Percentiles rank a stretch among this genome's conserved stretches.
phyloP scores from a whole-genome alignment of 495 filamentous ascomycete species.

The Antarctomyces pellizariae region DNA sequence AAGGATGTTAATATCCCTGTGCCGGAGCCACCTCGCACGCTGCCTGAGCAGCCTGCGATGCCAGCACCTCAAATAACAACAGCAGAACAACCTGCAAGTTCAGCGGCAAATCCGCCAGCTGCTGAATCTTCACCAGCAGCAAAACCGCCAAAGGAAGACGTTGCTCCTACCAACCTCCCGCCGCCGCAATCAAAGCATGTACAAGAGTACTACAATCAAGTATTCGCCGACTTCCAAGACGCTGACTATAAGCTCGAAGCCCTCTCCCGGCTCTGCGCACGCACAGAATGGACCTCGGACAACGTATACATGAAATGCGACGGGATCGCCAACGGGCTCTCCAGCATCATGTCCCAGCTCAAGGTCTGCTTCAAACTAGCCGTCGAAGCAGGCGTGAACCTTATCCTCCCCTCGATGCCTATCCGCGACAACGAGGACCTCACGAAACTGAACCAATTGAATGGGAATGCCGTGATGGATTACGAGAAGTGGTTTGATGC shows the following conservation, averaged over 20 bases:
- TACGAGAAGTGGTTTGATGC: slow-evolving; percentile 13
- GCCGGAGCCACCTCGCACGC: too few relatives aligned
- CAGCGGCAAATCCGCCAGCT: too few relatives aligned
- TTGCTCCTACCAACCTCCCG: too few relatives aligned
- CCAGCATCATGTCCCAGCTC: slow-evolving; percentile 12
- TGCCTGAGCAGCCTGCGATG: too few relatives aligned
- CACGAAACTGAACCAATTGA: slow-evolving; percentile 11
- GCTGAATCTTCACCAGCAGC: too few relatives aligned
- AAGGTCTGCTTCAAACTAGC: slow-evolving; percentile 13
- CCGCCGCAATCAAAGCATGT: too few relatives aligned
- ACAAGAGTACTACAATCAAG: slow-evolving; percentile 9
- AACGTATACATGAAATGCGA: slow-evolving; percentile 9
- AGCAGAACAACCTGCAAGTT: too few relatives aligned
- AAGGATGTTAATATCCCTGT: too few relatives aligned
- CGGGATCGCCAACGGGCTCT: slow-evolving; percentile 10
- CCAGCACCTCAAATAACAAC: too few relatives aligned
- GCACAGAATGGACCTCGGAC: slow-evolving; percentile 5
- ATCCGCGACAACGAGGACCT: slow-evolving; percentile 11
- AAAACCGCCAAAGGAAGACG: too few relatives aligned
- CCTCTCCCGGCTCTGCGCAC: slow-evolving; percentile 5
- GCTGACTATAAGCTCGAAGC: slow-evolving; percentile 4
- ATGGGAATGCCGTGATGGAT: slow-evolving; percentile 8
- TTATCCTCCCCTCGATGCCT: slow-evolving; percentile 11
- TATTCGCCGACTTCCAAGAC: slow-evolving; percentile 5
- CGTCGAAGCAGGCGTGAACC: slow-evolving; percentile 7